Percentiles rank a stretch among this genome's conserved stretches.
These are phyloP conservation scores for Chaetomium globosum DNA, from an alignment of 2,329 filamentous ascomycete species.

Conservation along the genomic window DNA sequence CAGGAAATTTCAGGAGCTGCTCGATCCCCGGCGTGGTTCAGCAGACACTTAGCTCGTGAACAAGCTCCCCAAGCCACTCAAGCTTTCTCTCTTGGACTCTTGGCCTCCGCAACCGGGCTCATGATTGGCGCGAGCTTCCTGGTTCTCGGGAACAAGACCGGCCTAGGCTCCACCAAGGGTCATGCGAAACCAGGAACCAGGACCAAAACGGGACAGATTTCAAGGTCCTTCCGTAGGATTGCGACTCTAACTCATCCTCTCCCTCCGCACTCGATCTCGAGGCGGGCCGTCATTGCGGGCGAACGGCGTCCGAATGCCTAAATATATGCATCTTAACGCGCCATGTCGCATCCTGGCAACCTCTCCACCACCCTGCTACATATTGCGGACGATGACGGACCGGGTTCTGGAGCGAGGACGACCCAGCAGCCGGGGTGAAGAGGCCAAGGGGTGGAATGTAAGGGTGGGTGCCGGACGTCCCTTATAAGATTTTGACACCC, in stretches of 20 bases:
- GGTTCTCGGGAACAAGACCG: slow-evolving; percentile 20
- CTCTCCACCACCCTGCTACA: background rate
- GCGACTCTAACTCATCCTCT: slow-evolving; percentile 29
- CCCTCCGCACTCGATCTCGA: slow-evolving; percentile 14
- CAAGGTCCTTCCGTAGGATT: slow-evolving; percentile 32
- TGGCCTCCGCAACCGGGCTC: slow-evolving; percentile 8
- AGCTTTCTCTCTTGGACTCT: slow-evolving; percentile 19
- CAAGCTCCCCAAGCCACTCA: slow-evolving; percentile 1
- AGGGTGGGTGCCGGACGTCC: background rate
- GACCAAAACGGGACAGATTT: slow-evolving; percentile 32
- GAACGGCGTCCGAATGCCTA: slow-evolving; percentile 1
- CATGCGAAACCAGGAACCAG: slow-evolving; percentile 23
- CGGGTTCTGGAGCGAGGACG: background rate
- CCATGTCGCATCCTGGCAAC: slow-evolving; percentile 13
- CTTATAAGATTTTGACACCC: slow-evolving; percentile 4
- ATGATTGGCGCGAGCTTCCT: slow-evolving; percentile 22
- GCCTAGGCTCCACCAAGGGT: slow-evolving; percentile 18
- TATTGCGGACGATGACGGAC: background rate
- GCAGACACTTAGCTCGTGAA: background rate
- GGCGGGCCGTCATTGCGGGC: slow-evolving; percentile 33
- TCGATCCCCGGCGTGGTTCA: background rate
- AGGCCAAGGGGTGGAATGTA: background rate
- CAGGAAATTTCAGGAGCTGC: background rate
- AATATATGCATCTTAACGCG: background rate
- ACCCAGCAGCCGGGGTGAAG: slow-evolving; percentile 7